A percentile compares a stretch with the other conserved stretches of the same genome.
phyloP scores from a whole-genome alignment of 345 rosid genomes.

The Melaleuca alternifolia region DNA sequence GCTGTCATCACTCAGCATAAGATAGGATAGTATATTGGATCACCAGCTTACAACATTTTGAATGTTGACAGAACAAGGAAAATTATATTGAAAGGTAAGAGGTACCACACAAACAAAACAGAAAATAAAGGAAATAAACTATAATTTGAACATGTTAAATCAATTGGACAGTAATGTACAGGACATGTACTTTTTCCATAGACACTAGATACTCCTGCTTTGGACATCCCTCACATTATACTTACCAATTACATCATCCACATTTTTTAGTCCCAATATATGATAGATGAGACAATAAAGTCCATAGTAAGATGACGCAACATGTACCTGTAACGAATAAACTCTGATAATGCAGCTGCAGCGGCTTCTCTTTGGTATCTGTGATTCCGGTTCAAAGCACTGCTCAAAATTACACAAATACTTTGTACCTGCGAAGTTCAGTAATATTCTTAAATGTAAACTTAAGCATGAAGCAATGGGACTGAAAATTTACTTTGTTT shows the following conservation, averaged over 20 bases:
- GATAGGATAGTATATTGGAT: background rate
- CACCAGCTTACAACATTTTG: background rate
- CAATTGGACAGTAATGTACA: background rate
- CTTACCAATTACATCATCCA: background rate
- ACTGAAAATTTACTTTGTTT: background rate
- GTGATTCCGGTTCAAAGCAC: constrained; percentile 57
- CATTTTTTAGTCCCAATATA: background rate
- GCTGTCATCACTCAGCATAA: background rate
- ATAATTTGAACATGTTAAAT: background rate
- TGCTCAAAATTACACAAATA: constrained; percentile 65
- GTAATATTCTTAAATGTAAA: background rate
- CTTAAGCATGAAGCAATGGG: background rate
- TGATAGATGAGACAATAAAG: background rate
- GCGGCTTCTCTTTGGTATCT: constrained; percentile 91
- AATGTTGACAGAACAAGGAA: background rate
- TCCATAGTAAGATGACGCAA: background rate
- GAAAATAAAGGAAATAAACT: background rate
- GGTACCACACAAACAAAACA: background rate
- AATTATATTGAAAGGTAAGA: background rate
- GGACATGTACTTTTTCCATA: background rate
- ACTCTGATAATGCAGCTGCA: constrained; percentile 93
- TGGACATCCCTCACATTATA: background rate
- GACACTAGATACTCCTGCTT: background rate
- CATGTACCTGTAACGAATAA: constrained; percentile 69
- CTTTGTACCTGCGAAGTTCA: constrained; percentile 49